A percentile compares a stretch with the other conserved stretches of the same genome.
These are phyloP conservation scores for Fusarium humuli DNA, from an alignment of 2,329 filamentous ascomycete species.

Conservation along the genomic window DNA sequence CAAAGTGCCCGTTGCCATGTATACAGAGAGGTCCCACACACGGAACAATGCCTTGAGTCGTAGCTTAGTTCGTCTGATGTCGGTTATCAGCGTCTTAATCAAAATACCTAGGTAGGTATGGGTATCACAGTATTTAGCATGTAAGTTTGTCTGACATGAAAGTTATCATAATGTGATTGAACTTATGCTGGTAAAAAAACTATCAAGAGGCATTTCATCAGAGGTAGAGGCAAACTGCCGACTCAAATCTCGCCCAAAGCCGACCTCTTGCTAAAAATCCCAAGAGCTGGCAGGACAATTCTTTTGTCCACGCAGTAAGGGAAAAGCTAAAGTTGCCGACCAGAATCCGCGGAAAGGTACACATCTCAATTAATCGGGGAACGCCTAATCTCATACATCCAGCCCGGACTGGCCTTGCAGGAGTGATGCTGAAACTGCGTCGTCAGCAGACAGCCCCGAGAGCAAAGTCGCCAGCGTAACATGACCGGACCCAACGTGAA, in stretches of 20 bases:
- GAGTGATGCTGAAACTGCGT: constrained; percentile 33
- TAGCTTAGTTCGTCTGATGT: constrained; percentile 8
- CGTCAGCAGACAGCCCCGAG: constrained; percentile 30
- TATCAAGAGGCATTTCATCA: background rate
- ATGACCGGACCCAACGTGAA: constrained; percentile 48
- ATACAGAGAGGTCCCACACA: constrained; percentile 17
- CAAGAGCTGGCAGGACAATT: background rate
- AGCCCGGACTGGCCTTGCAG: constrained; percentile 42
- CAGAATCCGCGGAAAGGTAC: constrained; percentile 40
- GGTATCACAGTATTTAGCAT: background rate
- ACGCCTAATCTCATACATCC: constrained; percentile 61
- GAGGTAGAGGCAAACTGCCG: background rate
- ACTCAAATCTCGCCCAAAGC: background rate
- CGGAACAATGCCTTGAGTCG: constrained; percentile 8
- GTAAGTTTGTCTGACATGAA: background rate
- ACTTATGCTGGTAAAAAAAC: constrained; percentile 1
- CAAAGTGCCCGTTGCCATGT: constrained; percentile 1
- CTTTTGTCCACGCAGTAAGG: background rate
- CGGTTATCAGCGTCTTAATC: background rate
- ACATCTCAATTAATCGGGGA: constrained; percentile 60
- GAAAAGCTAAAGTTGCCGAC: background rate
- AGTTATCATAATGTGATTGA: background rate
- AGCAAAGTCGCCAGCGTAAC: constrained; percentile 43
- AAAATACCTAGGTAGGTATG: background rate
- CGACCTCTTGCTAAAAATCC: background rate